Evolutionary conservation across 306 rosid genomes (phyloP).

Genomic region (Purshia tridentata): DNA sequence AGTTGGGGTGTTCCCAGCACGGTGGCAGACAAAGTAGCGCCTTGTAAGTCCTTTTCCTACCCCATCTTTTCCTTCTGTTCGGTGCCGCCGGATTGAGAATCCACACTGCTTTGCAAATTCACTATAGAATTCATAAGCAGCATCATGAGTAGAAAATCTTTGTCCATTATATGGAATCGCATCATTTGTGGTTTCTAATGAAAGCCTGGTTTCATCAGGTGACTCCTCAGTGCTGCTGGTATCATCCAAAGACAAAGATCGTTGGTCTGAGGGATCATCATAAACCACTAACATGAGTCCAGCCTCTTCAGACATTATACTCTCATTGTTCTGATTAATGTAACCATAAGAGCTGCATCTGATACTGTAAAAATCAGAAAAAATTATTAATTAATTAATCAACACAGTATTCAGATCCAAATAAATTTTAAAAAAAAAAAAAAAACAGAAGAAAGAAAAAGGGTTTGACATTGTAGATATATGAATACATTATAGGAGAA

Average conservation of each 20-base stretch:
- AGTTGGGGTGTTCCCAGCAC: constrained; percentile 90
- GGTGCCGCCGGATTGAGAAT: constrained; percentile 90
- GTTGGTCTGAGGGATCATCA: constrained; percentile 89
- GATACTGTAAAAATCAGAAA: background rate
- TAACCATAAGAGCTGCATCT: background rate
- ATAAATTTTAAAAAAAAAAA: no score
- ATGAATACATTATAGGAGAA: background rate
- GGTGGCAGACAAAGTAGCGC: constrained; percentile 93
- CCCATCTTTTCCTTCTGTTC: constrained; percentile 95
- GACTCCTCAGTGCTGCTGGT: constrained; percentile 92
- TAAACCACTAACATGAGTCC: constrained; percentile 68
- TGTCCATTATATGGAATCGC: constrained; percentile 81
- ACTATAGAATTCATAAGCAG: constrained; percentile 84
- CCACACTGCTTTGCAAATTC: constrained; percentile 84
- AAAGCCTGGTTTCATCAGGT: constrained; percentile 66
- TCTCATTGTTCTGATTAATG: background rate
- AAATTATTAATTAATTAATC: background rate
- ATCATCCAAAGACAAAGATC: constrained; percentile 70
- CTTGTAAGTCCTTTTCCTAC: constrained; percentile 93
- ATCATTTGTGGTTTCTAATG: constrained; percentile 59
- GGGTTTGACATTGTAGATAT: background rate
- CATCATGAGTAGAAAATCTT: constrained; percentile 82
- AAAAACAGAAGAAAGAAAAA: no score
- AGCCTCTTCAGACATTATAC: constrained; percentile 71
- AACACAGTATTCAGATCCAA: background rate